Conservation (phyloP, 148 eudicot genomes). For the Pharnaceum exiguum region DNA sequence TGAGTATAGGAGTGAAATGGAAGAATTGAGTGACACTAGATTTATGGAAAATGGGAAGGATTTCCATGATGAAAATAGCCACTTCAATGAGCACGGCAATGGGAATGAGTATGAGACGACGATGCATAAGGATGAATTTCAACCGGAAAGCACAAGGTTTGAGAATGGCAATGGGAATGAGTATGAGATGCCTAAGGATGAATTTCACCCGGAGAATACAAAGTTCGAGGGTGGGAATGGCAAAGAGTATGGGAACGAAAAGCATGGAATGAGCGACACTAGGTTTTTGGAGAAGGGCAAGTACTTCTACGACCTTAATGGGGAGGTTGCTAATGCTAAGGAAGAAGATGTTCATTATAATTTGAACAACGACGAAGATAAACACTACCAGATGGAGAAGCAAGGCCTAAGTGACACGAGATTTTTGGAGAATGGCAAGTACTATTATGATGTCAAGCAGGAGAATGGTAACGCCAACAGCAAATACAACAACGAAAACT, state of each 20-base stretch:
- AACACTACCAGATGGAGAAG: slow-evolving; percentile 6
- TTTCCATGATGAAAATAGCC: not conserved
- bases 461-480: too few species aligned
- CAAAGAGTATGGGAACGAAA: slow-evolving; percentile 12
- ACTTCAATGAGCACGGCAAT: not conserved
- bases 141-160: too few species aligned
- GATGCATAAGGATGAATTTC: slow-evolving; percentile 6
- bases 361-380: slow-evolving; percentile 4
- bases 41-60: not conserved
- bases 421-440: too few species aligned
- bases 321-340: slow-evolving; percentile 4
- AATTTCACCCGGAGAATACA: slow-evolving; percentile 39
- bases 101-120: slow-evolving; percentile 5
- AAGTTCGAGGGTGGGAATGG: slow-evolving; percentile 16
- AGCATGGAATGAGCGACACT: slow-evolving; percentile 60
- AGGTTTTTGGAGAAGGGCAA: slow-evolving; percentile 40
- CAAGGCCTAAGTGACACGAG: too few species aligned
- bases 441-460: too few species aligned
- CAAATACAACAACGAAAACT: too few species aligned
- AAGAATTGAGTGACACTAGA: slow-evolving; percentile 3
- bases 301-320: slow-evolving; percentile 23
- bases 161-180: slow-evolving; percentile 2
- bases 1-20: not conserved
- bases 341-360: not conserved
- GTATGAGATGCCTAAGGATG: slow-evolving; percentile 47